Evolutionary conservation across 2,329 filamentous ascomycete species (phyloP), one percentile per base, ranked within the genome.

Genomic region (Aspergillus fumigatus): DNA sequence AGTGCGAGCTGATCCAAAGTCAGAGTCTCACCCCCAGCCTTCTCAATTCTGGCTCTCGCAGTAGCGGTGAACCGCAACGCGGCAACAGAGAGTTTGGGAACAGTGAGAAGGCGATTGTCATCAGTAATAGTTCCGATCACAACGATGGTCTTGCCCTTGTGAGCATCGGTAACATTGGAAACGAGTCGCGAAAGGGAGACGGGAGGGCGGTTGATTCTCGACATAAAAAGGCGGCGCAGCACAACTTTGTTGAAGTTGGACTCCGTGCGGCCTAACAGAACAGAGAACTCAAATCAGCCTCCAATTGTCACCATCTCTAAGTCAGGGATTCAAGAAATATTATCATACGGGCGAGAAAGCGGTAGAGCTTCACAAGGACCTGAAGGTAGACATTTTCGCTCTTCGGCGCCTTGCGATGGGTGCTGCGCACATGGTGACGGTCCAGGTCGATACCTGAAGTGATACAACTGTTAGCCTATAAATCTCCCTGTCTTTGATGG

Each of bases 211-310:
- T 97, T 97, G 82, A 95, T 96, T 81, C 92, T 91, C 79, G 92
- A 96, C 90, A 94, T 96, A 77, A 96, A 96, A 62, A 99, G 89
- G 75, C 94, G 90, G 79, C 93, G 92, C 73, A 99, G 90, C 76
- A 99, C 87, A 73, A 94, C 90, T 85, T 96, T 95, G 89, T 99
- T 99, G 90, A 99, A 99, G 82, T 85, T 86, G 67, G 91, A 86
- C 79, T 97, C 94, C 77, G 94, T 99, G 77, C 94, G 92, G 82
- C 92, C 90, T 95, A 71, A 53, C 23, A 21, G 29, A 54, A 55
- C 43, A 53, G 52, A 48, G 53, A 50, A 52, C 26, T 53, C 64
- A 52, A 53, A 67, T 67, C 62, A 62, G 60, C 57, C 27, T 50
- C 45, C 49, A 43, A 43, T 26, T 25, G 23, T 19, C 40, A 51